Base-by-base conservation (phyloP, 2,329 filamentous ascomycete genomes). In the Ceratocystis eucalypticola region DNA sequence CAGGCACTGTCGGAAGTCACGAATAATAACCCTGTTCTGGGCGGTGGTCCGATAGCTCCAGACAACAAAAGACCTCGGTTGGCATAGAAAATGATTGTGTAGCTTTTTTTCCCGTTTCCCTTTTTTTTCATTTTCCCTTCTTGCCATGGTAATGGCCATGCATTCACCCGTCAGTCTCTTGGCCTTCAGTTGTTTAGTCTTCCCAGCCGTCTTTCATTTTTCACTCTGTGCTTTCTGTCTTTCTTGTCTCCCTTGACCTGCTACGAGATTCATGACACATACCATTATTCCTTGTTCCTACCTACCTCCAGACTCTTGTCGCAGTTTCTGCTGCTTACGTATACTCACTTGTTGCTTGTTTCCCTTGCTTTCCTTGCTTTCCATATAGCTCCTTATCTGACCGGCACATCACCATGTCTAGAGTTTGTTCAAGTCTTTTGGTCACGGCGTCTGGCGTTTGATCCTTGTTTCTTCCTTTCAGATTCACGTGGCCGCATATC, bases 51-150 rank as follows among this genome's bases (percentile, higher is more conserved):
- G 73, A 71, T 46, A 28, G 75, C 73, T 1, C 53, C 75, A 8
- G 82, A 84, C 65, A 72, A 75, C 1, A 85, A 85, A 72, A 76
- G 83, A 61, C 81, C 81, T 72, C 82, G 78, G 73, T 77, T 75
- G 69, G 71, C 72, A 45, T 78, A 28, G 72, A 69, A 8, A 15
- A 30, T 28, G 25, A 25, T 10, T 1, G 48, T 12, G 37, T 25
- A 28, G n/a, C 25, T 44, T 61, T 41, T 15, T 10, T 22, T n/a
- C 30, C n/a, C 6, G 5, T 62, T 25, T 7, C 5, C 17, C 7
- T 12, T 33, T 33, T 33, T 37, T 7, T 44, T 6, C 20, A 6
- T 44, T n/a, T 45, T 10, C 61, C 30, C 25, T 15, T 15, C 37
- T 12, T 41, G 37, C 12, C 37, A 41, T 41, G 37, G 12, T 15